Percentiles rank a stretch among this genome's conserved stretches.
These are phyloP conservation scores for Cytospora schulzeri DNA, from an alignment of 2,329 filamentous ascomycete species.

Conservation along the genomic window DNA sequence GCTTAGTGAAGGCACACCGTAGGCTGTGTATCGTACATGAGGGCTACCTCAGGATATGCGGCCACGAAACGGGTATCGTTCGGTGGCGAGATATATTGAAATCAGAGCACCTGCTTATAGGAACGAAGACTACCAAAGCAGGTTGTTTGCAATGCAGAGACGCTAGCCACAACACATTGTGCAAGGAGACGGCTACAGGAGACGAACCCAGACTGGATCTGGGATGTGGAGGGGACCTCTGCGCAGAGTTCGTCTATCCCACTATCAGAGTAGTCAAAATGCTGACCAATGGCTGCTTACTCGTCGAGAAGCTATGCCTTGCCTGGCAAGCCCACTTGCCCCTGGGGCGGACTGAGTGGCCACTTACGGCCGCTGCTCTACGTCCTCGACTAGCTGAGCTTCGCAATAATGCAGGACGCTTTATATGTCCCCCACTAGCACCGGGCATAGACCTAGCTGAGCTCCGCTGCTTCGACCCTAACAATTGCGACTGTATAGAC, in stretches of 20 bases:
- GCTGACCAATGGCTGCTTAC: too few relatives aligned
- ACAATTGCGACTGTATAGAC: conserved; percentile 1
- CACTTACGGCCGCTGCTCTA: neutral
- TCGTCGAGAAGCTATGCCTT: neutral
- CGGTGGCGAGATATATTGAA: neutral
- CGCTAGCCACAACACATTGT: neutral
- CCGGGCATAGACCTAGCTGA: conserved; percentile 1
- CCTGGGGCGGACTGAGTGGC: neutral
- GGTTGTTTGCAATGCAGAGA: neutral
- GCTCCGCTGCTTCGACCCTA: conserved; percentile 13
- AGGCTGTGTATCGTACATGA: conserved; percentile 11
- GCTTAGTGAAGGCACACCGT: neutral
- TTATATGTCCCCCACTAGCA: neutral
- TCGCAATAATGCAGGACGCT: neutral
- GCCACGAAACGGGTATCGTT: conserved; percentile 1
- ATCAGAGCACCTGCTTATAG: too few relatives aligned
- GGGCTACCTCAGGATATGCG: conserved; percentile 2
- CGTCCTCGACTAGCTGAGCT: neutral
- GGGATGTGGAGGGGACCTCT: neutral
- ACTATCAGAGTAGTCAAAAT: neutral
- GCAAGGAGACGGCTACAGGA: neutral
- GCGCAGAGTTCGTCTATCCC: neutral
- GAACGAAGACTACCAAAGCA: too few relatives aligned
- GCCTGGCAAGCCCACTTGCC: conserved; percentile 11
- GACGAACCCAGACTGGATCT: neutral